A percentile compares a stretch with the other conserved stretches of the same genome.
Evolutionary conservation across 495 filamentous ascomycete genomes (phyloP).

Genomic region (Hypoxylon trugodes): DNA sequence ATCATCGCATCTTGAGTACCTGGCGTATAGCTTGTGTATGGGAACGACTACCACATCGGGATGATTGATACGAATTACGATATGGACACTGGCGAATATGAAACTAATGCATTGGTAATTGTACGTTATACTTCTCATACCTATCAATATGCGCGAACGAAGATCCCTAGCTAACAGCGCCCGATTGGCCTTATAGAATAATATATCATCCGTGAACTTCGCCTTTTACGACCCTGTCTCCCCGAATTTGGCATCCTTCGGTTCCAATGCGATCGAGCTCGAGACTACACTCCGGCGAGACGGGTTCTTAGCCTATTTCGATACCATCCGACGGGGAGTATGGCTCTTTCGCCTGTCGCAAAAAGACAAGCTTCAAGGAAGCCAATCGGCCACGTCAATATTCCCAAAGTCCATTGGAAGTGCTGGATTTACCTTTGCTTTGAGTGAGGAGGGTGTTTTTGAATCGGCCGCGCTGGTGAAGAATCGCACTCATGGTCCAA

Average conservation of each 20-base stretch:
- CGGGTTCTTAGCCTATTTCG: constrained; percentile 60
- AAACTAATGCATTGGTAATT: constrained; percentile 61
- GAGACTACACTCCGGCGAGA: constrained; percentile 57
- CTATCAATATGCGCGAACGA: background rate
- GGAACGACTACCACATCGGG: constrained; percentile 25
- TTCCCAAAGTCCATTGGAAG: constrained; percentile 49
- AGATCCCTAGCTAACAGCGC: constrained; percentile 23
- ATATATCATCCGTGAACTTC: constrained; percentile 54
- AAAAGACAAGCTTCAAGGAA: constrained; percentile 41
- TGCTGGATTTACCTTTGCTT: constrained; percentile 49
- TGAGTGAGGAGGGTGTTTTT: constrained; percentile 55
- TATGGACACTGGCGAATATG: constrained; percentile 64
- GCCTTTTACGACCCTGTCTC: constrained; percentile 57
- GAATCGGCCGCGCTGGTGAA: constrained; percentile 56
- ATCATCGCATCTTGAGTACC: constrained; percentile 9
- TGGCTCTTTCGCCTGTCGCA: constrained; percentile 59
- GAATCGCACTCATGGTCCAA: constrained; percentile 46
- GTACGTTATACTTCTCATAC: constrained; percentile 40
- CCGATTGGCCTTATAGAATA: constrained; percentile 50
- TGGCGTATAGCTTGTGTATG: constrained; percentile 19
- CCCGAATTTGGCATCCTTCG: constrained; percentile 48
- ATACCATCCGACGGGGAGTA: constrained; percentile 55
- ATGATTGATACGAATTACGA: constrained; percentile 49
- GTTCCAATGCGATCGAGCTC: constrained; percentile 52
- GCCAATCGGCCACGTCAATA: constrained; percentile 35